Percentiles rank a stretch among this genome's conserved stretches.
phyloP scores from a whole-genome alignment of 352 stramenopile species.

The Phytophthora pisi region DNA sequence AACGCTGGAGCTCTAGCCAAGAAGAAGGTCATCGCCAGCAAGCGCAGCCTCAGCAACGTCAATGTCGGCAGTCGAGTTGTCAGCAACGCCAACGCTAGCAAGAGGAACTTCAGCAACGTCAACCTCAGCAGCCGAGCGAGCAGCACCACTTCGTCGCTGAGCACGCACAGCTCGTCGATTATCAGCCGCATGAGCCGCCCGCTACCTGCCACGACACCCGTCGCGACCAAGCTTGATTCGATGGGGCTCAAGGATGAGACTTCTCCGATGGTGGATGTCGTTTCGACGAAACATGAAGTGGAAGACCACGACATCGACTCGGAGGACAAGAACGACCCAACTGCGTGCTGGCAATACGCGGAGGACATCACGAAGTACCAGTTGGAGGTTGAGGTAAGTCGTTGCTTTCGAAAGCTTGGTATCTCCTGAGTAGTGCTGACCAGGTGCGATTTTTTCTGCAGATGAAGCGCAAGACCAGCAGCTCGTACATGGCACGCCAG shows the following conservation, averaged over 20 bases:
- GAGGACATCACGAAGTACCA: slow-evolving; percentile 87
- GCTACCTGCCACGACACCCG: slow-evolving; percentile 36
- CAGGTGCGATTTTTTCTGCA: slow-evolving; percentile 19
- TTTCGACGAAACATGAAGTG: slow-evolving; percentile 15
- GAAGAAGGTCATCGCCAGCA: slow-evolving; percentile 55
- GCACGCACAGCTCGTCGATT: slow-evolving; percentile 28
- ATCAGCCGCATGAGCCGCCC: slow-evolving; percentile 31
- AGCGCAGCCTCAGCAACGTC: slow-evolving; percentile 46
- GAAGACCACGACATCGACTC: slow-evolving; percentile 77
- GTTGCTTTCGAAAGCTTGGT: not conserved
- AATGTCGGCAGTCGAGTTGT: slow-evolving; percentile 19
- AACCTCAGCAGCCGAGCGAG: slow-evolving; percentile 23
- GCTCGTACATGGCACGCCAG: slow-evolving; percentile 89
- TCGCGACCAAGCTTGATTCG: slow-evolving; percentile 35
- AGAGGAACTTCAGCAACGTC: slow-evolving; percentile 31
- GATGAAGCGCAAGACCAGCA: slow-evolving; percentile 65
- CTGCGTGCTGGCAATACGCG: slow-evolving; percentile 79
- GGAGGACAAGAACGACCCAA: slow-evolving; percentile 67
- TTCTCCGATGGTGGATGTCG: slow-evolving; percentile 33
- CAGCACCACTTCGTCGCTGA: slow-evolving; percentile 13
- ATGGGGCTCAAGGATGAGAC: slow-evolving; percentile 38
- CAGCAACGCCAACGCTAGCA: slow-evolving; percentile 26
- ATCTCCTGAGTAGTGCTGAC: not conserved
- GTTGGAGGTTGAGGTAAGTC: slow-evolving; percentile 59
- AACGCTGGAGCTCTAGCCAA: slow-evolving; percentile 35